Evolutionary conservation across 2,329 filamentous ascomycete genomes (phyloP).

Genomic region (Fusarium sp.): DNA sequence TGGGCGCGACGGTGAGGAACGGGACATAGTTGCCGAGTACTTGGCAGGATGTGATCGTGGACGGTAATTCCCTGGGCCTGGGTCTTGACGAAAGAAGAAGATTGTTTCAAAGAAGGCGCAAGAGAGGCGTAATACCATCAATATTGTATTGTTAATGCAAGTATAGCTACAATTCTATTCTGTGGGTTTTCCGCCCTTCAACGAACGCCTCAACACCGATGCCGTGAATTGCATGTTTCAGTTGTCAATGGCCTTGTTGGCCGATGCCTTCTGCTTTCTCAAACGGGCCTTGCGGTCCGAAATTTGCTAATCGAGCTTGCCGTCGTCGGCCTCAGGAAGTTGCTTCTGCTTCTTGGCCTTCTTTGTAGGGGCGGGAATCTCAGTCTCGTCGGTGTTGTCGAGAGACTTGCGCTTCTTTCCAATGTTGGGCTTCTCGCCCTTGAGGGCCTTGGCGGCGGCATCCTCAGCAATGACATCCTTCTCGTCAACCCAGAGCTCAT

Average conservation of each 20-base stretch:
- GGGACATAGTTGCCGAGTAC: too few species aligned
- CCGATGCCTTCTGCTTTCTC: slow-evolving; percentile 69
- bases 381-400: slow-evolving; percentile 56
- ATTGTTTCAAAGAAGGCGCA: neutral
- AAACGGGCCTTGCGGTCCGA: slow-evolving; percentile 68
- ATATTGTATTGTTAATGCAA: slow-evolving; percentile 38
- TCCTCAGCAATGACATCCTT: slow-evolving; percentile 76
- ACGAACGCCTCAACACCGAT: slow-evolving; percentile 53
- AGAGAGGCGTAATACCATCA: slow-evolving; percentile 35
- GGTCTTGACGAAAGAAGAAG: neutral
- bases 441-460: slow-evolving; percentile 61
- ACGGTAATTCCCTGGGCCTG: too few species aligned
- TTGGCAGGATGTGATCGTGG: too few species aligned
- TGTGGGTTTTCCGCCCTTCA: slow-evolving; percentile 42
- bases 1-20: neutral
- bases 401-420: slow-evolving; percentile 74
- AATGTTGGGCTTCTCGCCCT: slow-evolving; percentile 65
- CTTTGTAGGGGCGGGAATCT: slow-evolving; percentile 57
- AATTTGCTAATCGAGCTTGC: slow-evolving; percentile 68
- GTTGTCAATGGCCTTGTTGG: slow-evolving; percentile 63
- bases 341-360: slow-evolving; percentile 51
- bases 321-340: slow-evolving; percentile 60
- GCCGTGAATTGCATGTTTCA: slow-evolving; percentile 49
- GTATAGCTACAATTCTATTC: slow-evolving; percentile 38
- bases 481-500: slow-evolving; percentile 89